A percentile compares a stretch with the other conserved stretches of the same genome.
phyloP scores from a whole-genome alignment of 345 rosid species.

The Murraya paniculata region DNA sequence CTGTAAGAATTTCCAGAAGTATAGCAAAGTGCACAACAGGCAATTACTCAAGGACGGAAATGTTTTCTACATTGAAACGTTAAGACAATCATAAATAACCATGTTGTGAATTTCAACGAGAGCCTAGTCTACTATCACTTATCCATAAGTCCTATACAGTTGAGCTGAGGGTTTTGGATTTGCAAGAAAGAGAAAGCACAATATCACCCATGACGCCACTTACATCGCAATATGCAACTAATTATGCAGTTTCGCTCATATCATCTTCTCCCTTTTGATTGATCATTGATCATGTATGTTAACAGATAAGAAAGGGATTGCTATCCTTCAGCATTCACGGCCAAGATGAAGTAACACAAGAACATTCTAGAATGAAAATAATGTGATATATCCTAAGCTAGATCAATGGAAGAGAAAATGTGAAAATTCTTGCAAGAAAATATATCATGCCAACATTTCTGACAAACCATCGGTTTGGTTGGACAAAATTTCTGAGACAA shows the following conservation, averaged over 20 bases:
- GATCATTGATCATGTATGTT: not conserved
- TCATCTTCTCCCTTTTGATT: not conserved
- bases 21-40: not conserved
- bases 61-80: not conserved
- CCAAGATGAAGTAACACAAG: not conserved
- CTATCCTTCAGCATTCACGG: not conserved
- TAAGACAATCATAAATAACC: not conserved
- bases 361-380: not conserved
- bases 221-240: not conserved
- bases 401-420: not conserved
- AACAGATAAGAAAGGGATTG: not conserved
- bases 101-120: not conserved
- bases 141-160: not conserved
- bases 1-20: slow-evolving; percentile 1
- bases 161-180: not conserved
- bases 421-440: not conserved
- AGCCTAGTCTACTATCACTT: not conserved
- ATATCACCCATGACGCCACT: not conserved
- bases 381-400: not conserved
- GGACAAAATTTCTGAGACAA: slow-evolving; percentile 22
- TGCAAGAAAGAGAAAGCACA: not conserved
- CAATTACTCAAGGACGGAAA: not conserved
- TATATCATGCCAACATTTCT: not conserved
- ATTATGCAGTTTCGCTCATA: not conserved
- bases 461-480: slow-evolving; percentile 1